Base-by-base conservation (phyloP, 2,329 filamentous ascomycete species). In the Epichloe aotearoae region DNA sequence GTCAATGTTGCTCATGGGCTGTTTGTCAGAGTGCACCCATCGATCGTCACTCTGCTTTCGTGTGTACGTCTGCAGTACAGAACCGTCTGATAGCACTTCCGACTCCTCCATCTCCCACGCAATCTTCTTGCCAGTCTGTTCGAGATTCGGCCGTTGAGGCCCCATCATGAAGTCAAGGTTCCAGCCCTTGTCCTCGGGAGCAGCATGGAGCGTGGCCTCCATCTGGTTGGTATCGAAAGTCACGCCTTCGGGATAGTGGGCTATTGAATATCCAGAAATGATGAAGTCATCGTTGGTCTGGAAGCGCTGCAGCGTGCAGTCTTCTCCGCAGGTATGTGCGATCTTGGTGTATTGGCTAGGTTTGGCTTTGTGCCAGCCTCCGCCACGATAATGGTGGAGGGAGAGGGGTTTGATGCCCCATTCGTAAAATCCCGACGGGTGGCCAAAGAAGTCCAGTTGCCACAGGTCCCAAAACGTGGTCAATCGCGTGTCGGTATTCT, bases 361-460 rank as follows among this genome's bases (percentile, higher is more conserved):
- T 51, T 70, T 68, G 36, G 74, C 74, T 20, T 63, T 60, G 62
- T 79, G 76, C 76, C 76, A 80, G 50, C 74, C 72, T 42, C 75
- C 74, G 45, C 77, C 76, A 58, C 80, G 80, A 70, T 80, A 83
- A 66, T 83, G 79, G 63, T 83, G 80, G 20, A 83, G 70, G 7
- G 76, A 80, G 20, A 82, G 68, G 1, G 80, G 79, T 55, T 74
- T 72, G 55, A 79, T 72, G 33, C 77, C 77, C 39, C 75, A 74
- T 64, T 83, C 80, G 63, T 82, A 83, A 64, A 83, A 82, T 4
- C 80, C 80, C 0, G 77, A 77, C 3, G 78, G 75, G 59, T 83
- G 77, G 46, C 74, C 75, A 52, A 73, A 71, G 45, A 83, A 66
- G 58, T 83, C 80, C 23, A 83, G 69, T 61, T 83, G 80, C 66